Evolutionary conservation across 352 stramenopile species (phyloP).

Genomic region (Globisporangium heterothallicum): DNA sequence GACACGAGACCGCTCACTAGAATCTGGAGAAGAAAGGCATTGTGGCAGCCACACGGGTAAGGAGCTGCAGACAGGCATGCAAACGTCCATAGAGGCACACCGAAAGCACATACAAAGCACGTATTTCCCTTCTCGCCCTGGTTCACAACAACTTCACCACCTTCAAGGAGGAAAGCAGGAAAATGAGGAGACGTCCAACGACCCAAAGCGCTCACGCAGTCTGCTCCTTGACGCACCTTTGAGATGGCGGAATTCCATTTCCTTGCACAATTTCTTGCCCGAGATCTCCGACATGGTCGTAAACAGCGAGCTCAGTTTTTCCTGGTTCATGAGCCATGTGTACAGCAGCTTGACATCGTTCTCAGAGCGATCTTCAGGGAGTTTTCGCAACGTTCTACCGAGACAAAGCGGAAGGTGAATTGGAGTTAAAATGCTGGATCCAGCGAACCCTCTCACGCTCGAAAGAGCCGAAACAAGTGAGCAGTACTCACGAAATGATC

Average conservation of each 20-base stretch:
- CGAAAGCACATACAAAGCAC: slow-evolving; percentile 54
- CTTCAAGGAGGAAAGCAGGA: too few species aligned
- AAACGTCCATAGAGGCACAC: too few species aligned
- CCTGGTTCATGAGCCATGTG: slow-evolving; percentile 81
- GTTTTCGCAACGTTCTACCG: slow-evolving; percentile 58
- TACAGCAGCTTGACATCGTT: slow-evolving; percentile 78
- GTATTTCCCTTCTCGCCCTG: slow-evolving; percentile 83
- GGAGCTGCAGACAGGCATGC: too few species aligned
- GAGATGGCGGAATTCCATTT: slow-evolving; percentile 82
- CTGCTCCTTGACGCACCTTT: slow-evolving; percentile 16
- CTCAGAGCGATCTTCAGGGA: slow-evolving; percentile 58
- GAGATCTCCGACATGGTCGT: slow-evolving; percentile 83
- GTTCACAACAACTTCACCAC: slow-evolving; percentile 69
- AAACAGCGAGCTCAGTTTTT: slow-evolving; percentile 83
- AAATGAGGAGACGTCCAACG: too few species aligned
- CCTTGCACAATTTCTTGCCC: slow-evolving; percentile 80
- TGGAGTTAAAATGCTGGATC: too few species aligned
- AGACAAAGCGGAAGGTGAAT: not conserved
- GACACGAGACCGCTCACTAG: slow-evolving; percentile 74
- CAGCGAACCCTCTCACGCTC: not conserved
- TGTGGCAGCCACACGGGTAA: too few species aligned
- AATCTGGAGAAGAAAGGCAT: slow-evolving; percentile 38
- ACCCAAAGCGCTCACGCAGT: too few species aligned
- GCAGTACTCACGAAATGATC: slow-evolving; percentile 48
- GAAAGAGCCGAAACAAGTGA: not conserved